These are phyloP conservation scores for Calycina marina DNA, from an alignment of 2,329 filamentous ascomycete genomes.

Conservation along the genomic window DNA sequence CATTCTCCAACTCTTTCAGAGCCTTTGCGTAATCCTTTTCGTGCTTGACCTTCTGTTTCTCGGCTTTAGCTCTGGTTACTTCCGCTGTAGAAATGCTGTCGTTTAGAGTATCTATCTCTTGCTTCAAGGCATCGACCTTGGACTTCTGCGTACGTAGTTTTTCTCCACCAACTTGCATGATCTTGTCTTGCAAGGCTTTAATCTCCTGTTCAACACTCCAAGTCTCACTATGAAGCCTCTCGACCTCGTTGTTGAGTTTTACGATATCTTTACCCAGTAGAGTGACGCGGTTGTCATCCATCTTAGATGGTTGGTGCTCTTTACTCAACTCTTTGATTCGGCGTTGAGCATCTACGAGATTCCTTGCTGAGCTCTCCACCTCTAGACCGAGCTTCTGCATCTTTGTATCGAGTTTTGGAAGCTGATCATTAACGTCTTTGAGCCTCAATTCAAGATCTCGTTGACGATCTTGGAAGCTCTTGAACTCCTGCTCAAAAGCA, in stretches of 20 bases:
- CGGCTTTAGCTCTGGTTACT: constrained; percentile 78
- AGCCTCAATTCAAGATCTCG: constrained; percentile 63
- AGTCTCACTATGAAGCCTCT: constrained; percentile 71
- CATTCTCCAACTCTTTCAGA: constrained; percentile 59
- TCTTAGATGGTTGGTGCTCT: constrained; percentile 67
- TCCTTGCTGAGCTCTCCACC: constrained; percentile 71
- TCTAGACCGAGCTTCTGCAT: constrained; percentile 87
- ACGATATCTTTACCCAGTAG: constrained; percentile 65
- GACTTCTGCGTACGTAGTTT: constrained; percentile 80
- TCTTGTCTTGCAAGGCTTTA: constrained; percentile 83
- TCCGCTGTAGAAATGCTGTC: constrained; percentile 80
- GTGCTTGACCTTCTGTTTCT: constrained; percentile 81
- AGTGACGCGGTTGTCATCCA: constrained; percentile 60
- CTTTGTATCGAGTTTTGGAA: constrained; percentile 75
- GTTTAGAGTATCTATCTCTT: constrained; percentile 64
- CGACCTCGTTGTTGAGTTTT: constrained; percentile 61
- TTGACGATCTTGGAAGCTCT: constrained; percentile 73
- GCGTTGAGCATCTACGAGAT: constrained; percentile 69
- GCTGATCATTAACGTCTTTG: constrained; percentile 57
- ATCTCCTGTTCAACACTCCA: constrained; percentile 85
- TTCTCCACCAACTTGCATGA: constrained; percentile 95
- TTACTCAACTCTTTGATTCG: constrained; percentile 72
- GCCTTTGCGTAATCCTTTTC: constrained; percentile 71
- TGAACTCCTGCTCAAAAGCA: constrained; percentile 65
- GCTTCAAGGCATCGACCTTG: constrained; percentile 78